A percentile compares a stretch with the other conserved stretches of the same genome.
phyloP scores from a whole-genome alignment of 2,329 filamentous ascomycete species.

The Sclerotinia borealis region DNA sequence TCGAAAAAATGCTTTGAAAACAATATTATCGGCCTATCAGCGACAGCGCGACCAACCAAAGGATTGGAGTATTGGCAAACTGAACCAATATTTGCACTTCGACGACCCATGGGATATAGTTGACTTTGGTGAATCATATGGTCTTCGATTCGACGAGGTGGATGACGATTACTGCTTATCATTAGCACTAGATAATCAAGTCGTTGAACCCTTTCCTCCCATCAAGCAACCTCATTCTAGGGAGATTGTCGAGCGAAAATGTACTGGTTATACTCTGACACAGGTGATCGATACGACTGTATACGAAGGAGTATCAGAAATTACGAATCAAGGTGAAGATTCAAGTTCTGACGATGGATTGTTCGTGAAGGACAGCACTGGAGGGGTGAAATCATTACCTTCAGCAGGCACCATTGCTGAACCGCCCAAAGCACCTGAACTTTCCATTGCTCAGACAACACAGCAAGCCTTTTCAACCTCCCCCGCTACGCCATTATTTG shows the following conservation, averaged over 20 bases:
- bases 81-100: constrained; percentile 57
- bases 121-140: constrained; percentile 55
- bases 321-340: neutral
- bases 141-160: constrained; percentile 45
- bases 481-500: neutral
- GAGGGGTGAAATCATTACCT: neutral
- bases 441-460: neutral
- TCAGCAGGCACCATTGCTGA: neutral
- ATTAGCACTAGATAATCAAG: constrained; percentile 23
- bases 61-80: constrained; percentile 50
- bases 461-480: neutral
- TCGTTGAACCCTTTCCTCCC: constrained; percentile 40
- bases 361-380: constrained; percentile 24
- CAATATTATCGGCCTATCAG: constrained; percentile 49
- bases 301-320: constrained; percentile 34
- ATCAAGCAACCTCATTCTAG: constrained; percentile 51
- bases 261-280: constrained; percentile 45
- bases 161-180: constrained; percentile 32
- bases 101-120: constrained; percentile 63
- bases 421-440: neutral
- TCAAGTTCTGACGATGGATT: constrained; percentile 31
- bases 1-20: constrained; percentile 51
- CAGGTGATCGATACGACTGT: constrained; percentile 52
- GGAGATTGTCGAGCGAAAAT: constrained; percentile 54
- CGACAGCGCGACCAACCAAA: constrained; percentile 52